Base-by-base conservation (phyloP, 2,329 filamentous ascomycete species). In the Aspergillus arachidicola region DNA sequence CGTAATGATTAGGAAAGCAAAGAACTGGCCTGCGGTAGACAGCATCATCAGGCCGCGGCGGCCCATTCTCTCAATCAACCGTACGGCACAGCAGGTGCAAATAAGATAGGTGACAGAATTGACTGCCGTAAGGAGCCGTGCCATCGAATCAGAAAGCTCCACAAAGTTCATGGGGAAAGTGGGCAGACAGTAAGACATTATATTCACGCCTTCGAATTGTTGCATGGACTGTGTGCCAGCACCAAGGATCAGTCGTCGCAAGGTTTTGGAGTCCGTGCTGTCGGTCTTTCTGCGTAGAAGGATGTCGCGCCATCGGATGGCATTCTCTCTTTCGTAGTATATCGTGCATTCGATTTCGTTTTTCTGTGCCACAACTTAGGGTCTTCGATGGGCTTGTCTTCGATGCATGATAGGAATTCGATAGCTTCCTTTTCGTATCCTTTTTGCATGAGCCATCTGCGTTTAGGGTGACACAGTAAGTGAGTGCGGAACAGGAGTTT, bases 21-120 rank as follows among this genome's bases (percentile, higher is more conserved):
- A 75, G 63, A 75, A 79, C 71, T 86, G 84, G 0, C 83, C 83
- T 0, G 78, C 75, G 0, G 83, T 79, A 0, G 82, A 81, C 66
- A 82, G 84, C 71, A 88, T 80, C 80, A 88, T 84, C 73, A 88
- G 78, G 66, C 85, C 85, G 5, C 86, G 77, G 4, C 86, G 80
- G 2, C 86, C 86, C 66, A 83, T 82, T 69, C 79, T 73, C 65
- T 86, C 84, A 32, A 85, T 79, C 58, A 81, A 79, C 0, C 79
- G 76, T 14, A 84, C 82, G 1, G 78, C 81, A 41, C 83, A 79
- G 12, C 79, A 71, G 0, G 80, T 79, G 69, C 83, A 83, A 32
- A 84, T 69, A 1, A 85, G 76, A 65, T 84, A 85, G 21, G 77
- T 79, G 21, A 83, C 79, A 2, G 79, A 79, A 65, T 84, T 89